Evolutionary conservation across 2,329 filamentous ascomycete species (phyloP), one percentile per base, ranked within the genome.

Genomic region (Ophiostoma himal-ulmi): DNA sequence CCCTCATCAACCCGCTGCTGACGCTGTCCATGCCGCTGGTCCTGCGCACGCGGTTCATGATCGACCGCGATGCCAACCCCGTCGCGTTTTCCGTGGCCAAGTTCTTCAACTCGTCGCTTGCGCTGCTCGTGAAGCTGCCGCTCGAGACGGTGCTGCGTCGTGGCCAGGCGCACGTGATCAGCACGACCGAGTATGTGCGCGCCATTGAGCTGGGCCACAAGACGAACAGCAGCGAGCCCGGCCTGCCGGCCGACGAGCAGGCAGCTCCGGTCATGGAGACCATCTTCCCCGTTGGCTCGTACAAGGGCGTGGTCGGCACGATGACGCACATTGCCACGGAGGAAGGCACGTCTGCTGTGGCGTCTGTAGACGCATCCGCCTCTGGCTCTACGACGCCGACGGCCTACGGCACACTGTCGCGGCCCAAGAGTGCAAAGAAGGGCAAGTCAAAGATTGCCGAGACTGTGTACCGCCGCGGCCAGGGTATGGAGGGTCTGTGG

Each of bases 71-170:
- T 70, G 82, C 90, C 39, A 93, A 92, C 6, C 94, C 95, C 0
- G 88, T 89, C 62, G 86, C 91, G 17, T 98, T 96, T 83, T 92
- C 90, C 26, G 78, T 97, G 65, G 88, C 89, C 76, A 92, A 92
- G 69, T 97, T 98, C 80, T 83, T 92, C 74, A 88, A 92, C 17
- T 93, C 92, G 2, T 89, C 89, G 0, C 84, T 88, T 1, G 94
- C 96, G 67, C 86, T 98, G 41, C 91, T 95, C 75, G 80, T 97
- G 74, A 94, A 94, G 76, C 87, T 98, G 14, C 95, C 95, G 0
- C 83, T 98, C 5, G 95, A 99, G 80, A 98, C 94, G 0, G 91
- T 97, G 20, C 85, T 98, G 8, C 89, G 95, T 67, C 88, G 95
- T 72, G 94, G 92, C 5, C 95, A 99, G 79, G 90, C 95, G 71